Percentiles rank a stretch among this genome's conserved stretches.
Evolutionary conservation across 2,329 filamentous ascomycete species (phyloP).

Genomic region (Pseudogymnoascus sp.): DNA sequence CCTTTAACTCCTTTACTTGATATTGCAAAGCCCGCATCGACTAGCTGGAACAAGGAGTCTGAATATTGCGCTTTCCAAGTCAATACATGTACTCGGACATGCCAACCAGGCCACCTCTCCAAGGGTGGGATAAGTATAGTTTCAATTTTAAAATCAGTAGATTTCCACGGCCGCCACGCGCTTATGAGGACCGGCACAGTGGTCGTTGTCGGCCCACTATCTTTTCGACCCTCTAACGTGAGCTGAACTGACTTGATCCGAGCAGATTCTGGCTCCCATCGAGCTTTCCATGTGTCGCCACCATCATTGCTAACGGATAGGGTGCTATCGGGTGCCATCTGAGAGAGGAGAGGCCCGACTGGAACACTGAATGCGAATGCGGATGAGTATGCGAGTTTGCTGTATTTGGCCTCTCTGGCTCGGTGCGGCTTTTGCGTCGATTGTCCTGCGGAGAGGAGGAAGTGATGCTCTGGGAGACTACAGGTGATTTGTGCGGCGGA

Average conservation of each 20-base stretch:
- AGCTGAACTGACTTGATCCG: not conserved
- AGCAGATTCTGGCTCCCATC: conserved; percentile 21
- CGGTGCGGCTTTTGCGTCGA: conserved; percentile 35
- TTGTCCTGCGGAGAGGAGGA: conserved; percentile 36
- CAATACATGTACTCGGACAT: conserved; percentile 32
- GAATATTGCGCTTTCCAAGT: conserved; percentile 11
- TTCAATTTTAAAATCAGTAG: conserved; percentile 25
- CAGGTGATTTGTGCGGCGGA: conserved; percentile 40
- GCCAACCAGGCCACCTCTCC: conserved; percentile 32
- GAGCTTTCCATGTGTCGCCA: conserved; percentile 22
- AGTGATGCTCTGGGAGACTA: conserved; percentile 35
- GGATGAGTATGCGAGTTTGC: conserved; percentile 43
- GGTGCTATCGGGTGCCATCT: conserved; percentile 25
- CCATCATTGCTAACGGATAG: conserved; percentile 19
- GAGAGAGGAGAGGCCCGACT: conserved; percentile 29
- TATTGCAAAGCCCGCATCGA: conserved; percentile 26
- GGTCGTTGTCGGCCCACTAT: not conserved
- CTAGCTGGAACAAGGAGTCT: not conserved
- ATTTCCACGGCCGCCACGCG: conserved; percentile 20
- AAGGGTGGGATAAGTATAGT: conserved; percentile 32
- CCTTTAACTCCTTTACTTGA: conserved; percentile 11
- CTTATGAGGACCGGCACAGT: conserved; percentile 9
- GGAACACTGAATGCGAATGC: conserved; percentile 40
- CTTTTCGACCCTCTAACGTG: not conserved
- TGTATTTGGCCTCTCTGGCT: conserved; percentile 38